Base-by-base conservation (phyloP, 371 early-diverging fungal genomes). In the Apophysomyces sp. region DNA sequence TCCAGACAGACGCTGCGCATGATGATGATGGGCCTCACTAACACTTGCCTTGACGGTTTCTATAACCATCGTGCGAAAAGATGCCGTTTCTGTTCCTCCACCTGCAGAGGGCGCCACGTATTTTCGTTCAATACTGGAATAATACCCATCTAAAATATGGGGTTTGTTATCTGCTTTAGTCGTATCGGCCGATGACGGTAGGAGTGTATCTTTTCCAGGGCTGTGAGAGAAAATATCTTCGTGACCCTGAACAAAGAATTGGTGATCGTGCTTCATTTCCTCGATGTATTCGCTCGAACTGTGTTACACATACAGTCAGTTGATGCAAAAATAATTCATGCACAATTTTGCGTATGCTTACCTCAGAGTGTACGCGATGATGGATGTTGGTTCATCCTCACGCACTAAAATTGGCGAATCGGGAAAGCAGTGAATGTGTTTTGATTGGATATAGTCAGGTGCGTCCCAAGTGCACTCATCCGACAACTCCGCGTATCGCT, bases 301-400 rank as follows among this genome's bases (percentile, higher is more conserved):
- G 41, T 39, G 13, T 32, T 34, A 8, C 8, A 54, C 55, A 29
- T n/a, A n/a, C n/a, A n/a, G n/a, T 18, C 57, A 36, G 4, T 21
- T 4, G 9, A 18, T n/a, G 49, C n/a, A 21, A 5, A 44, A 21
- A 26, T n/a, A 21, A 8, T 13, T 1, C 6, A 13, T 15, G 6
- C 3, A 41, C 15, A 39, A 34, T 32, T 3, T 21, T 32, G 28
- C 28, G 13, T 39, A 15, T 21, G 49, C 34, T 31, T 72, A 91
- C 80, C 86, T 82, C 31, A 96, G 76, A 1, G 95, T 87, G 57
- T 89, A 92, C 0, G 97, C 94, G 53, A 97, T 89, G 53, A 96
- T 92, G 0, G 96, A 94, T 41, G 89, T 90, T 4, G 94, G 95
- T 63, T 97, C 96, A 16, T 92, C 86, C 67, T 97, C 95, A 24